Evolutionary conservation across 176 grass and related monocot genomes (phyloP).

Genomic region (Metroxylon sagu): DNA sequence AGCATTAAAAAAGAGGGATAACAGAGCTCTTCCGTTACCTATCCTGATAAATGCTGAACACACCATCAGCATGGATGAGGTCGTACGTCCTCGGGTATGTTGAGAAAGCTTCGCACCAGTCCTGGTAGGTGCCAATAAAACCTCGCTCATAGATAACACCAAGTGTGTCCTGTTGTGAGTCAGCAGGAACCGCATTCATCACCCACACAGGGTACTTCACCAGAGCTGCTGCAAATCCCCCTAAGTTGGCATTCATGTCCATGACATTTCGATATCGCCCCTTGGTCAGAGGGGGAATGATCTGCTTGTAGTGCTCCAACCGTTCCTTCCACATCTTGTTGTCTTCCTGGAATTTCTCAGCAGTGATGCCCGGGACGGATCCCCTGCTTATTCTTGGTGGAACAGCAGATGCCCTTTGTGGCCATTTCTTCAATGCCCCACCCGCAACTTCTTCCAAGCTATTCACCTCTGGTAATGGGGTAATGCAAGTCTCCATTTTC

Average conservation of each 20-base stretch:
- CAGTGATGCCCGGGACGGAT: slow-evolving; percentile 39
- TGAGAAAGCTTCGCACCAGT: slow-evolving; percentile 88
- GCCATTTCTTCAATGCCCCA: slow-evolving; percentile 63
- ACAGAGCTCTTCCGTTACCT: slow-evolving; percentile 31
- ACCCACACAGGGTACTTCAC: slow-evolving; percentile 66
- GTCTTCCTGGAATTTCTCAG: slow-evolving; percentile 51
- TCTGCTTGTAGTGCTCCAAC: slow-evolving; percentile 50
- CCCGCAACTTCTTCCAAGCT: slow-evolving; percentile 43
- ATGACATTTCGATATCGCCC: slow-evolving; percentile 70
- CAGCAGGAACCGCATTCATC: slow-evolving; percentile 62
- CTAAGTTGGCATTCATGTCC: slow-evolving; percentile 65
- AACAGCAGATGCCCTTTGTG: slow-evolving; percentile 41
- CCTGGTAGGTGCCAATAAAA: slow-evolving; percentile 64
- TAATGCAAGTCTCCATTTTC: slow-evolving; percentile 74
- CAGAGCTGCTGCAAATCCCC: slow-evolving; percentile 47
- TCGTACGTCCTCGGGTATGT: slow-evolving; percentile 86
- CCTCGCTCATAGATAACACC: slow-evolving; percentile 77
- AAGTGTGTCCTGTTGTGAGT: slow-evolving; percentile 26
- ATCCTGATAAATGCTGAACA: slow-evolving; percentile 53
- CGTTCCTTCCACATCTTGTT: slow-evolving; percentile 59
- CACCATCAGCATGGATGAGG: slow-evolving; percentile 62
- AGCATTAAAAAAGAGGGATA: too few relatives aligned
- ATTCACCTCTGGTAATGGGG: slow-evolving; percentile 54
- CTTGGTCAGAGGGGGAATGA: slow-evolving; percentile 53
- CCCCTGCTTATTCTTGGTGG: slow-evolving; percentile 47